Evolutionary conservation across 768 basidiomycete species (phyloP), one percentile per base, ranked within the genome.

Genomic region (Hygrocybe punicea): DNA sequence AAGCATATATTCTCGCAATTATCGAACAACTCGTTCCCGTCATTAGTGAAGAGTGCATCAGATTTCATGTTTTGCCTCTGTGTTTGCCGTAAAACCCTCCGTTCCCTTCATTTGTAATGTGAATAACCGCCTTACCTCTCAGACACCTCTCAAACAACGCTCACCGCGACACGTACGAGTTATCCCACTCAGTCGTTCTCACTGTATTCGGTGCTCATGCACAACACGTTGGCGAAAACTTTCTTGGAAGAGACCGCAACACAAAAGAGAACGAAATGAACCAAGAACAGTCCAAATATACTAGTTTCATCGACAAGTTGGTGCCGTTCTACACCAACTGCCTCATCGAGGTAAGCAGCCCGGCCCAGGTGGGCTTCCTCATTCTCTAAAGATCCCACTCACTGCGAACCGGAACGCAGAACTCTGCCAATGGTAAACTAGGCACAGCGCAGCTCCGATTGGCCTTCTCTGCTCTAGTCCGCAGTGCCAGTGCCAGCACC

Each of bases 111-210:
- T n/a, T 21, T 14, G 39, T 40, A 21, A 8, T 24, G 4, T 33
- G 42, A 25, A 11, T 48, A 39, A n/a, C 19, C 24, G 5, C 47
- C 56, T 55, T 58, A 14, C 53, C 19, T 24, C 44, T 40, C 62
- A 91, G 90, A 16, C 81, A 87, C 65, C 75, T 92, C 25, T 77
- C 52, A 10, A 42, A 56, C 36, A 16, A 50, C 1, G 56, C 55
- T 13, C 76, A 89, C 60, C 83, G 87, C 34, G 88, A 93, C 60
- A 84, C 84, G n/a, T 94, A 84, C 63, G 92, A 95, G 68, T 87
- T 90, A 0, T 84, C 91, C 1, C 93, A 94, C 67, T 93, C 92
- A 8, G 89, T 90, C 24, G 72, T 94, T 35, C 75, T 95, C 13
- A 79, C 91, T 4, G 76, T 91, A 39, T 86, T 92, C 65, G 80